Evolutionary conservation across 352 stramenopile species (phyloP).

Genomic region (Globisporangium paroecandrum): DNA sequence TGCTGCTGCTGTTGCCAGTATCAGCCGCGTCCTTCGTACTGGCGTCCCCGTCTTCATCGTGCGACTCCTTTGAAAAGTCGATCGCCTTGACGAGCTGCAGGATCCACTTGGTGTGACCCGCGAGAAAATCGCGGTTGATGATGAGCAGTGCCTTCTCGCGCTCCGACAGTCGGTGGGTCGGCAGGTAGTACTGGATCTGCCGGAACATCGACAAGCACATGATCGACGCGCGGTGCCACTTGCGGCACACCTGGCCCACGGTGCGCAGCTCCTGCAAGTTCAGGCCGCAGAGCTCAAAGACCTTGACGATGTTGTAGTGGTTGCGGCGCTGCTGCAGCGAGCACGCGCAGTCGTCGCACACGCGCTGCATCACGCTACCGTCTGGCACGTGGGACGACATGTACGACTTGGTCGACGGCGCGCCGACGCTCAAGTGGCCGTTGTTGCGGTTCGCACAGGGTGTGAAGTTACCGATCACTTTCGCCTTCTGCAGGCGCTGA

Average conservation of each 20-base stretch:
- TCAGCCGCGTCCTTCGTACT: slow-evolving; percentile 15
- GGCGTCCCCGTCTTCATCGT: slow-evolving; percentile 17
- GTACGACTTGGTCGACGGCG: slow-evolving; percentile 29
- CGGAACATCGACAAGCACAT: slow-evolving; percentile 88
- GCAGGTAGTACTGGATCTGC: slow-evolving; percentile 87
- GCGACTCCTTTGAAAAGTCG: slow-evolving; percentile 57
- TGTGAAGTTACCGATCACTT: slow-evolving; percentile 76
- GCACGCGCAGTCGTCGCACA: slow-evolving; percentile 81
- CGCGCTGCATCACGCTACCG: slow-evolving; percentile 71
- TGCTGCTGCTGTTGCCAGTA: slow-evolving; percentile 7
- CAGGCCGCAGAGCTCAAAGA: slow-evolving; percentile 83
- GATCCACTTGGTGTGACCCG: slow-evolving; percentile 81
- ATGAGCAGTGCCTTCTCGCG: slow-evolving; percentile 72
- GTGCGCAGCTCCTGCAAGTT: slow-evolving; percentile 69
- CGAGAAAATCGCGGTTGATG: slow-evolving; percentile 76
- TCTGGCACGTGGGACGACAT: slow-evolving; percentile 52
- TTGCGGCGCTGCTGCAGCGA: slow-evolving; percentile 77
- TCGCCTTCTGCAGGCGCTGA: slow-evolving; percentile 52
- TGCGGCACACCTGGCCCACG: slow-evolving; percentile 77
- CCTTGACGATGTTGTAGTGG: slow-evolving; percentile 83
- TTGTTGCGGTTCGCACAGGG: slow-evolving; percentile 37
- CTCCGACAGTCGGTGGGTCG: slow-evolving; percentile 67
- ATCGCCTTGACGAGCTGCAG: slow-evolving; percentile 82
- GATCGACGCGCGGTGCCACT: slow-evolving; percentile 83
- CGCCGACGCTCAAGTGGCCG: slow-evolving; percentile 15